phyloP scores from a whole-genome alignment of 169 alveolate genomes.

The Eimeria tenella region DNA sequence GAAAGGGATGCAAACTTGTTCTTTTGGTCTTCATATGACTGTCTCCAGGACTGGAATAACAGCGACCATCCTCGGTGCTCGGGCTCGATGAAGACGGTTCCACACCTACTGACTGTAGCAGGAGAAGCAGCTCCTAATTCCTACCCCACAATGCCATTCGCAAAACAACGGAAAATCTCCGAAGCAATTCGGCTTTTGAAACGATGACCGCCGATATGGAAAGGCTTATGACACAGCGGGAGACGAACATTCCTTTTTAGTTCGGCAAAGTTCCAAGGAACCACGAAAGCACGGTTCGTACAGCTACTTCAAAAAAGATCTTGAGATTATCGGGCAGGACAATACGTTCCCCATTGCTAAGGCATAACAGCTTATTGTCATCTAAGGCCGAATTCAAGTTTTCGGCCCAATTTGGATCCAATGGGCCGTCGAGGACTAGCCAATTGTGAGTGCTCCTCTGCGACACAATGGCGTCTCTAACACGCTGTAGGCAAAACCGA shows the following conservation, averaged over 20 bases:
- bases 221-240: no score
- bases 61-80: slow-evolving; percentile 95
- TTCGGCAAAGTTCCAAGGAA: no score
- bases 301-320: slow-evolving; percentile 93
- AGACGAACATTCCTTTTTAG: no score
- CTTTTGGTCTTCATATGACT: slow-evolving; percentile 38
- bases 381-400: slow-evolving; percentile 96
- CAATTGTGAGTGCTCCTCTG: slow-evolving; percentile 90
- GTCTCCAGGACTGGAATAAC: slow-evolving; percentile 92
- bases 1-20: slow-evolving; percentile 66
- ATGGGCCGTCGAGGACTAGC: slow-evolving; percentile 97
- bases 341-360: slow-evolving; percentile 95
- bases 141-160: slow-evolving; percentile 85
- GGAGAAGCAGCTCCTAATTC: slow-evolving; percentile 93
- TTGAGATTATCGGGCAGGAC: slow-evolving; percentile 94
- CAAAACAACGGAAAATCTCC: background rate
- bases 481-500: slow-evolving; percentile 57
- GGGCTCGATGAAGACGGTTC: slow-evolving; percentile 90
- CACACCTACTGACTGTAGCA: slow-evolving; percentile 93
- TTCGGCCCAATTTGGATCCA: slow-evolving; percentile 98
- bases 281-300: background rate
- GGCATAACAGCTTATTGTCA: slow-evolving; percentile 95
- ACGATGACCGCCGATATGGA: no score
- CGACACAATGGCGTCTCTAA: slow-evolving; percentile 61
- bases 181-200: no score